Base-by-base conservation (phyloP, 768 basidiomycete genomes). In the Tephrocybe sp. region DNA sequence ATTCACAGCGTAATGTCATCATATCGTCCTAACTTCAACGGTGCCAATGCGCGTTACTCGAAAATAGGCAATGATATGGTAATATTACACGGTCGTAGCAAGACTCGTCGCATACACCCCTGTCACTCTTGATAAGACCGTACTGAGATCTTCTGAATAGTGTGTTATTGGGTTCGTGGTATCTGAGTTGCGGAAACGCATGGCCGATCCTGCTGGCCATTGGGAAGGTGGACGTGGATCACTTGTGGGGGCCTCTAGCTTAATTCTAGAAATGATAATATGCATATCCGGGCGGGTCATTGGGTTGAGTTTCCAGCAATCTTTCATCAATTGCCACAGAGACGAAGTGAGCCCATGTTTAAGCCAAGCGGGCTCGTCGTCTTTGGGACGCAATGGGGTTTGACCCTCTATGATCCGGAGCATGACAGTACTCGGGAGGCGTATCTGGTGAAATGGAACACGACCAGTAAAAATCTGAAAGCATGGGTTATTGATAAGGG, bases 401-500 rank as follows among this genome's bases (percentile, higher is more conserved):
- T 36, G 34, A 7, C 63, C 63, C 23, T 30, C 21, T 18, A 47
- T 31, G 19, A 64, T 58, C 16, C 47, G 48, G 22, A 51, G 45
- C 40, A 24, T 45, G 12, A 64, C 58, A 5, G 49, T 51, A 7
- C 45, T 37, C 18, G 60, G 61, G 4, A 49, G 31, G 23, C 6
- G 11, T 13, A 60, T 39, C 10, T 64, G 54, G 24, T 42, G 48
- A 39, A 64, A 66, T 8, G 61, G 59, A 3, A 54, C 10, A 10
- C 48, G 42, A 13, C 58, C 58, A 6, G 65, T 65, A 42, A 64
- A 59, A 18, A 66, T 54, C 65, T 64, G 33, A 43, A 18, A 3
- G 25, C 25, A 7, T 22, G 21, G 15, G 5, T 8, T 7, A 9
- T 19, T 27, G 16, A 27, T 5, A 7, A 12, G 16, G 10, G 24